Evolutionary conservation across 2,329 filamentous ascomycete genomes (phyloP).

Genomic region (Amauroascus niger): DNA sequence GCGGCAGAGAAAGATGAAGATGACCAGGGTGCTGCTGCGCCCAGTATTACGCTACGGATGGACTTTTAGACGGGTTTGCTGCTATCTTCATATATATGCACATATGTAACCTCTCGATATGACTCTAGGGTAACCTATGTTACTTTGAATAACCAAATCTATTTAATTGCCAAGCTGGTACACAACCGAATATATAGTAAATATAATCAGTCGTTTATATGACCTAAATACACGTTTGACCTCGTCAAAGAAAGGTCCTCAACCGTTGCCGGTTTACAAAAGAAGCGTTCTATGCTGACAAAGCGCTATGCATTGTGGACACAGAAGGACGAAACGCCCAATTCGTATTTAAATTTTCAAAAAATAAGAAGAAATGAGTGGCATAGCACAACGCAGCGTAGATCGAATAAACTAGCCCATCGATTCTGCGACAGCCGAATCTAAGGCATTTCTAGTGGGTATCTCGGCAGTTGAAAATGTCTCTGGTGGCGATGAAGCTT

Average conservation of each 20-base stretch:
- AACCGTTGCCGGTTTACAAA: background rate
- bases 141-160: too few relatives aligned
- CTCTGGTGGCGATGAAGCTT: background rate
- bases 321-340: too few relatives aligned
- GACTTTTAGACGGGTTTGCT: constrained; percentile 57
- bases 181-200: background rate
- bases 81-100: background rate
- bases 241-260: background rate
- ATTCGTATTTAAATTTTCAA: too few relatives aligned
- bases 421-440: constrained; percentile 11
- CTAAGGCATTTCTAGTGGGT: background rate
- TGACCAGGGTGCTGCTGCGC: constrained; percentile 43
- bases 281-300: background rate
- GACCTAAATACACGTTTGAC: background rate
- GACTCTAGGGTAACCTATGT: too few relatives aligned
- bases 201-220: background rate
- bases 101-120: too few relatives aligned
- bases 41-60: constrained; percentile 91
- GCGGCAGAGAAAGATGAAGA: constrained; percentile 20
- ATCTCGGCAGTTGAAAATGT: background rate
- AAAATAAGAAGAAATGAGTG: background rate
- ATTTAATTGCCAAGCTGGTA: background rate
- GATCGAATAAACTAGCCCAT: constrained; percentile 9
- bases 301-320: background rate
- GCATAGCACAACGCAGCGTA: background rate